Evolutionary conservation across 2,329 filamentous ascomycete species (phyloP).

Genomic region (Fusarium floridanum): DNA sequence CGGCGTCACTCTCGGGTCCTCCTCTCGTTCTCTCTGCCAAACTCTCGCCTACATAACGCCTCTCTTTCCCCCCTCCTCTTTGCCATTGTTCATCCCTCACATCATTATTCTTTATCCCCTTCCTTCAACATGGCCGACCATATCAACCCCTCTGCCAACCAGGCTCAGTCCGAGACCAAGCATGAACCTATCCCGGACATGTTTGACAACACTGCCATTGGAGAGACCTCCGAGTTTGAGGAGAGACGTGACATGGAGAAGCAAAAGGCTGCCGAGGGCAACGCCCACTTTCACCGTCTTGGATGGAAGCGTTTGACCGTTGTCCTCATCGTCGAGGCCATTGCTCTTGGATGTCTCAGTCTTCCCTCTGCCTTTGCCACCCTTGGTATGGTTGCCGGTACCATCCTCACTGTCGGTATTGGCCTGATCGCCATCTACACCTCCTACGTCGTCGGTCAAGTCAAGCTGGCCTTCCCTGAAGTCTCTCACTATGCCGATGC

Average conservation of each 20-base stretch:
- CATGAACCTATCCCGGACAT: constrained; percentile 42
- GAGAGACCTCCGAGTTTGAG: constrained; percentile 55
- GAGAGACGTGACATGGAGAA: constrained; percentile 59
- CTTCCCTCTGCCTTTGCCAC: constrained; percentile 65
- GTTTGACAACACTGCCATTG: constrained; percentile 44
- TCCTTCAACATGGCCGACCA: constrained; percentile 31
- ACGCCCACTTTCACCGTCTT: constrained; percentile 64
- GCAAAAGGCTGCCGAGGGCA: constrained; percentile 60
- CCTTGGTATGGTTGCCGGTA: constrained; percentile 66
- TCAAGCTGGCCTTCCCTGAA: constrained; percentile 65
- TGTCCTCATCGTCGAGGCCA: constrained; percentile 68
- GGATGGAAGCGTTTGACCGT: constrained; percentile 70
- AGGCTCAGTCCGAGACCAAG: constrained; percentile 20
- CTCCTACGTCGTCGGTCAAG: constrained; percentile 60
- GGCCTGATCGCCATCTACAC: constrained; percentile 63
- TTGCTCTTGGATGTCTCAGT: constrained; percentile 66
- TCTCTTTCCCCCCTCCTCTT: neutral
- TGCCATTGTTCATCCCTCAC: neutral
- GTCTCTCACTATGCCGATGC: constrained; percentile 78
- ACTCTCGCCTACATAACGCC: constrained; percentile 13
- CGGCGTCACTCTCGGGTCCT: constrained; percentile 39
- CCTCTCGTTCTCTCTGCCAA: constrained; percentile 16
- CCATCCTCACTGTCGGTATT: constrained; percentile 57
- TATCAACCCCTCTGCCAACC: constrained; percentile 26
- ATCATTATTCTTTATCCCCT: neutral